Evolutionary conservation across 2,329 filamentous ascomycete genomes (phyloP).

Genomic region (Tolypocladium sp.): DNA sequence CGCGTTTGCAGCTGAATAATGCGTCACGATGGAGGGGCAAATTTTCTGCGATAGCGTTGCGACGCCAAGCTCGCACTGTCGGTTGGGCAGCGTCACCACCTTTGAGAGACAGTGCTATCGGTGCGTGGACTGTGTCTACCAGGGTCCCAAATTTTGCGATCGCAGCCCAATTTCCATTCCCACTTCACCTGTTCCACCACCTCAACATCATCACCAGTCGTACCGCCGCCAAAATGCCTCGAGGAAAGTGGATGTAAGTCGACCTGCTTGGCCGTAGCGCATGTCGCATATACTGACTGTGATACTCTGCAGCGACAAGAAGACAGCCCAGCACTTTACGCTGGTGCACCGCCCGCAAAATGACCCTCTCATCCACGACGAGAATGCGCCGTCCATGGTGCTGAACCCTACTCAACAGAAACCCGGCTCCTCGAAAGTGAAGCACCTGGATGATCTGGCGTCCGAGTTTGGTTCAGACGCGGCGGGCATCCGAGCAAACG

Average conservation of each 20-base stretch:
- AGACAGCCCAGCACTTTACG: constrained; percentile 83
- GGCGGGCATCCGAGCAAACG: constrained; percentile 66
- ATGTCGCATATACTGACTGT: constrained; percentile 1
- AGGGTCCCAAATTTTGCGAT: constrained; percentile 18
- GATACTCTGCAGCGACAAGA: constrained; percentile 56
- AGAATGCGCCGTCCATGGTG: constrained; percentile 80
- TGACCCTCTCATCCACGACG: constrained; percentile 93
- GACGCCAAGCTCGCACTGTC: neutral
- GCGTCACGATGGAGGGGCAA: constrained; percentile 38
- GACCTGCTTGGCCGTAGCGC: too few relatives aligned
- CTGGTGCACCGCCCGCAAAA: constrained; percentile 95
- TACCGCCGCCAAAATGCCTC: constrained; percentile 52
- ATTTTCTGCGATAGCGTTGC: constrained; percentile 21
- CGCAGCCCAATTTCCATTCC: constrained; percentile 14
- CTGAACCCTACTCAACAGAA: constrained; percentile 57
- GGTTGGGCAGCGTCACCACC: fast-evolving
- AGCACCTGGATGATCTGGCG: constrained; percentile 65
- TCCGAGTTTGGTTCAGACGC: constrained; percentile 64
- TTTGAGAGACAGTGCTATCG: constrained; percentile 18
- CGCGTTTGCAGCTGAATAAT: constrained; percentile 25
- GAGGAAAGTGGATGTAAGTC: constrained; percentile 58
- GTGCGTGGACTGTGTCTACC: constrained; percentile 9
- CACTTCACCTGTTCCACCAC: neutral
- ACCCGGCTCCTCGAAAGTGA: constrained; percentile 35
- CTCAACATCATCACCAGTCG: constrained; percentile 1